These are phyloP conservation scores for Pythium brachiatum DNA, from an alignment of 352 stramenopile species.

Conservation along the genomic window DNA sequence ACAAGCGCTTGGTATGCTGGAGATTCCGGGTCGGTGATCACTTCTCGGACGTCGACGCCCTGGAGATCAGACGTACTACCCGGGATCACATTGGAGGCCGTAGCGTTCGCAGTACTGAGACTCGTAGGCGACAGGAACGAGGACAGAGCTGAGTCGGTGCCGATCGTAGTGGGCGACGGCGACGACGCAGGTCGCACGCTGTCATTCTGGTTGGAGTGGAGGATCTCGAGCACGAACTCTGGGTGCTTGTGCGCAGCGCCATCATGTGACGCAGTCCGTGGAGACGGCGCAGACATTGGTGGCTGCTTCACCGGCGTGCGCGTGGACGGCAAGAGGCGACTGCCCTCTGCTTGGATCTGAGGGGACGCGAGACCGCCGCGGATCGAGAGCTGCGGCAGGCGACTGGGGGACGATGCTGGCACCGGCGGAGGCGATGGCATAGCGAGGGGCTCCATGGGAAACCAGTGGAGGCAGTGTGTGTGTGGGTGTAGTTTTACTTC, in stretches of 20 bases:
- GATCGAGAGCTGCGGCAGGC: constrained; percentile 11
- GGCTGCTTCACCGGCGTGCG: background rate
- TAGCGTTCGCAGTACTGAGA: background rate
- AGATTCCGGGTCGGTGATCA: constrained; percentile 36
- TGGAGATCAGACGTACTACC: background rate
- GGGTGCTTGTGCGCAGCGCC: constrained; percentile 2
- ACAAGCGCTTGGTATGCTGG: constrained; percentile 38
- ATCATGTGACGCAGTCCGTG: background rate
- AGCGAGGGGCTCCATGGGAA: background rate
- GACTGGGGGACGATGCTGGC: constrained; percentile 10
- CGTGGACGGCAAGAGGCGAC: background rate
- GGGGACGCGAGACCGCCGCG: constrained; percentile 3
- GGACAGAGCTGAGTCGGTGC: constrained; percentile 11
- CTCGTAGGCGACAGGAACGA: constrained; percentile 17
- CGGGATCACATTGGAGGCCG: background rate
- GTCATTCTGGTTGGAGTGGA: constrained; percentile 20
- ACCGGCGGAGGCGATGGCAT: background rate
- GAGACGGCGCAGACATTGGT: background rate
- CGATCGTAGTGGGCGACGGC: background rate
- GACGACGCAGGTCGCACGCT: background rate
- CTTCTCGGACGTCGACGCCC: constrained; percentile 14
- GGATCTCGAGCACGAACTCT: constrained; percentile 11
- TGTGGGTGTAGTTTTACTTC: too few species aligned
- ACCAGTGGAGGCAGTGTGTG: background rate
- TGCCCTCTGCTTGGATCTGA: constrained; percentile 26